These are phyloP conservation scores for Paraphoma sp. DNA, from an alignment of 2,329 filamentous ascomycete genomes.

Conservation along the genomic window DNA sequence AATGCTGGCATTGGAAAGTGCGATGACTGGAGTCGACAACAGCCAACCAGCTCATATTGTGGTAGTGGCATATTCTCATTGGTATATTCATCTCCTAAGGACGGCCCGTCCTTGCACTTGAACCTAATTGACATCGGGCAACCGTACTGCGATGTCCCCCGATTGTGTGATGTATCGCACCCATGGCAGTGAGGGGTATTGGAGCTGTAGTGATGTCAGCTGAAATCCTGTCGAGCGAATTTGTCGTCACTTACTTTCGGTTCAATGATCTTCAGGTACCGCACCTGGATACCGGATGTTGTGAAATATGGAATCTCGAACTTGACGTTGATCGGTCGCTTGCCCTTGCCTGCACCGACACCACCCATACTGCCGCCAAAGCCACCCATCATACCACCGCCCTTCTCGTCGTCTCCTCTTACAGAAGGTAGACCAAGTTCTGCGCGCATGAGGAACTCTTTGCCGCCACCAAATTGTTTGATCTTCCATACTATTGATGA, in stretches of 20 bases:
- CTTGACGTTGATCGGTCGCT: slow-evolving; percentile 97
- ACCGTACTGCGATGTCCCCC: slow-evolving; percentile 90
- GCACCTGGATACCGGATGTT: slow-evolving; percentile 97
- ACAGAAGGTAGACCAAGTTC: slow-evolving; percentile 94
- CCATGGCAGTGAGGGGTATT: slow-evolving; percentile 98
- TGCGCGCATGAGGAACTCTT: slow-evolving; percentile 98
- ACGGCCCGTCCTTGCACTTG: background rate
- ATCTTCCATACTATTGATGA: slow-evolving; percentile 99
- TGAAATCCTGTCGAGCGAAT: background rate
- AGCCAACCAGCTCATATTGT: too few species aligned
- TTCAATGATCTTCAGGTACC: slow-evolving; percentile 98
- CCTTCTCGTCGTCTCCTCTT: slow-evolving; percentile 91
- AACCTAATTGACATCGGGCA: slow-evolving; percentile 83
- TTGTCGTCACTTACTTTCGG: slow-evolving; percentile 75
- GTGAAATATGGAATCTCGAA: slow-evolving; percentile 99
- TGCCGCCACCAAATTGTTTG: slow-evolving; percentile 98
- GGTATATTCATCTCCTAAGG: slow-evolving; percentile 1
- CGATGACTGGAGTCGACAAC: too few species aligned
- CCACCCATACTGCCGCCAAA: slow-evolving; percentile 98
- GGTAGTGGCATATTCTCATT: background rate
- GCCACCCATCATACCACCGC: slow-evolving; percentile 96
- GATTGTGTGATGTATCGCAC: slow-evolving; percentile 99
- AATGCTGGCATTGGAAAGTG: too few species aligned
- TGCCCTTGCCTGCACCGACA: slow-evolving; percentile 80
- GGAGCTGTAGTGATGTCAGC: slow-evolving; percentile 66